Conservation (phyloP, 192 early-diverging fungal genomes). For the Gryganskiella cystojenkinii region DNA sequence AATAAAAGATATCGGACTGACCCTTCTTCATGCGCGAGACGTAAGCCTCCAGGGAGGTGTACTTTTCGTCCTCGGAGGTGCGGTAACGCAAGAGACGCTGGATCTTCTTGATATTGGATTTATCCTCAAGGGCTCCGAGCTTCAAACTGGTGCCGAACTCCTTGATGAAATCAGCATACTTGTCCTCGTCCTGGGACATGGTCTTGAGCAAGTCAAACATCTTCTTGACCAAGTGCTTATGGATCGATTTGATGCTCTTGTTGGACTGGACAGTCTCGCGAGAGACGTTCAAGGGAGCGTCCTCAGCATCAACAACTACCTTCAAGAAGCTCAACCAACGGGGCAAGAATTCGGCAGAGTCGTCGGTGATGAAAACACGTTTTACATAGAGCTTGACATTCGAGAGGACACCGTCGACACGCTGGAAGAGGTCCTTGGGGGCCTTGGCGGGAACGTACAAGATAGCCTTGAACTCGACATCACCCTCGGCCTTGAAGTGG, state of each 20-base stretch:
- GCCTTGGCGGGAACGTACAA: conserved; percentile 84
- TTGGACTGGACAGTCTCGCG: conserved; percentile 97
- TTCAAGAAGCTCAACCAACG: conserved; percentile 93
- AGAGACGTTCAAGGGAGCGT: conserved; percentile 97
- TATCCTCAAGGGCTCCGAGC: conserved; percentile 91
- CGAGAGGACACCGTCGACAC: conserved; percentile 52
- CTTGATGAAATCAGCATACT: conserved; percentile 77
- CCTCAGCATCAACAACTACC: conserved; percentile 96
- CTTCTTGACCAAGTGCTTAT: conserved; percentile 90
- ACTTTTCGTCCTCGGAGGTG: conserved; percentile 66
- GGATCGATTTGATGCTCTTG: conserved; percentile 81
- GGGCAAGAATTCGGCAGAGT: conserved; percentile 86
- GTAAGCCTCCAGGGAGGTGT: conserved; percentile 78
- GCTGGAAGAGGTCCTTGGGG: conserved; percentile 65
- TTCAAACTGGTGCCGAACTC: conserved; percentile 83
- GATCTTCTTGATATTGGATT: conserved; percentile 75
- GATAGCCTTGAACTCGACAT: conserved; percentile 89
- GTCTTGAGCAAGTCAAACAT: conserved; percentile 86
- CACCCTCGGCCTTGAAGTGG: conserved; percentile 96
- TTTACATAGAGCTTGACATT: conserved; percentile 96
- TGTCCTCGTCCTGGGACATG: conserved; percentile 73
- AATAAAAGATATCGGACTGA: conserved; percentile 91
- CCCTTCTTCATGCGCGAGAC: conserved; percentile 88
- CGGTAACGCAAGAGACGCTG: conserved; percentile 84
- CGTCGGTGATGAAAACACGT: conserved; percentile 97